These are phyloP conservation scores for Dissophora ornata DNA, from an alignment of 192 early-diverging fungal species.

Conservation along the genomic window DNA sequence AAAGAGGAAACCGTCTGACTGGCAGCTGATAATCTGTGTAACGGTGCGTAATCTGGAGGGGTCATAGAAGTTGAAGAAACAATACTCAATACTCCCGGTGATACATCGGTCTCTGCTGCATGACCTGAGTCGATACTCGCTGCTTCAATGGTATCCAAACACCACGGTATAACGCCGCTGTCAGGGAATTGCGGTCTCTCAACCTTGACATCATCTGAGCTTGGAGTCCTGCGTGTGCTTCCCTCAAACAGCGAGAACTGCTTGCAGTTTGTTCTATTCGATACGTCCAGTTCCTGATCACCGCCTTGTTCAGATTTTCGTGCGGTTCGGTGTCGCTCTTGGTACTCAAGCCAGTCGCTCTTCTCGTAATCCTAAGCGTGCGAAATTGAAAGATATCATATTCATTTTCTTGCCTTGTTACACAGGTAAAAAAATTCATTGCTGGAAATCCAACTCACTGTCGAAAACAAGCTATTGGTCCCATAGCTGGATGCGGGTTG, in stretches of 20 bases:
- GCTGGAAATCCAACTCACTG: conserved; percentile 3
- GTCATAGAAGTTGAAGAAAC: no score
- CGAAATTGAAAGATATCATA: no score
- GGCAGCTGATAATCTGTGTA: no score
- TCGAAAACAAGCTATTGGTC: conserved; percentile 29
- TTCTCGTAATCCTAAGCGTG: conserved; percentile 39
- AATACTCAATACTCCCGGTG: no score
- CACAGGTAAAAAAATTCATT: no score
- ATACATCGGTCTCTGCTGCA: no score
- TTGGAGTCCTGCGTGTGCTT: neutral
- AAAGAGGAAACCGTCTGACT: no score
- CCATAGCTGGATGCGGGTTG: neutral
- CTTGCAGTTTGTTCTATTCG: neutral
- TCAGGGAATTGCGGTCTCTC: neutral
- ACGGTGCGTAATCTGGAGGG: no score
- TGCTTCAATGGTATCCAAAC: neutral
- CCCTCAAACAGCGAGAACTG: neutral
- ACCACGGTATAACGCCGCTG: conserved; percentile 4
- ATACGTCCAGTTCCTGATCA: neutral
- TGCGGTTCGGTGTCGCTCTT: neutral
- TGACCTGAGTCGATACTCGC: neutral
- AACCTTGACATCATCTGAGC: neutral
- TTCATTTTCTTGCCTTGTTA: no score
- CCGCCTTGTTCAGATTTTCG: neutral
- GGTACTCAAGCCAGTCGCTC: conserved; percentile 17